Evolutionary conservation across 2,329 filamentous ascomycete genomes (phyloP), one percentile per base, ranked within the genome.

Genomic region (Annulohypoxylon truncatum): DNA sequence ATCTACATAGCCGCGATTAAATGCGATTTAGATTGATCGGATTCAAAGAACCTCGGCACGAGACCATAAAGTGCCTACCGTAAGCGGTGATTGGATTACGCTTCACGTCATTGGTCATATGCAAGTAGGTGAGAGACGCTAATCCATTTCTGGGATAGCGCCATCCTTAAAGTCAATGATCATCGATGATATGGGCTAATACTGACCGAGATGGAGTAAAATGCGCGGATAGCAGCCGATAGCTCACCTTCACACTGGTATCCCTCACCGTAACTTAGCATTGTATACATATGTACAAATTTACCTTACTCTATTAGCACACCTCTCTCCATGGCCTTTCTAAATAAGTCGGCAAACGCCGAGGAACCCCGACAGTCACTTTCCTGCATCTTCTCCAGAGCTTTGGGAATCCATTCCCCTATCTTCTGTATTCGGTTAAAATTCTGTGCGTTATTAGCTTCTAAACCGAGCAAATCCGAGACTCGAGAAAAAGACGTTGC

Each of bases 351-450:
- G 1, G 86, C 86, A 77, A 86, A 88, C 3, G 80, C 78, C 24
- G 82, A 76, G 2, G 84, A 87, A 26, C 82, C 82, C 53, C 74
- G 75, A 69, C 88, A 90, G 59, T 86, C 84, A 75, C 86, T 89
- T 61, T 82, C 76, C 18, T 78, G 73, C 66, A 83, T 80, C 77
- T 84, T 88, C 42, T 86, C 81, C 71, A 87, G 71, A 2, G 88
- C 88, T 68, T 85, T 77, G 0, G 86, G 84, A 76, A 90, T 73
- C 86, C 87, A 93, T 69, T 88, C 84, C 58, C 81, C 76, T 56
- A 93, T 91, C 77, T 89, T 89, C 72, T 87, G 82, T 62, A 92
- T 85, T 20, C 91, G 82, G 62, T 87, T 87, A 61, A 86, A 82
- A 71, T 89, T 89, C 80, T 88, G 65, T 31, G 31, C 22, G 26